Conservation (phyloP, 2,329 filamentous ascomycete species). For the Teratosphaeriaceae sp. region DNA sequence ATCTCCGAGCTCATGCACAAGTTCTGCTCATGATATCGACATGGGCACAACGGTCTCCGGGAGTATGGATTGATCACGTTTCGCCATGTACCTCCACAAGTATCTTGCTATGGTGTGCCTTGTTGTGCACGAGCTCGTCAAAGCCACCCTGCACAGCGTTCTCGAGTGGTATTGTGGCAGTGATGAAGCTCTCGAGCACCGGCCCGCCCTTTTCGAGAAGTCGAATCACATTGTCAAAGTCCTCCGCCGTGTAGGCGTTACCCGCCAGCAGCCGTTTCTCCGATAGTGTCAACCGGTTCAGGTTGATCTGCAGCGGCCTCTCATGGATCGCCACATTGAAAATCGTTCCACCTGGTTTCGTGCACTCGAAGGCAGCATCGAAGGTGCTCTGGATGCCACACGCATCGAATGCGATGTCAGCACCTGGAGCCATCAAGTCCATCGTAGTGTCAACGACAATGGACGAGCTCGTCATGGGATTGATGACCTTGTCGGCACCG, state of each 20-base stretch:
- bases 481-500: constrained; percentile 50
- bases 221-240: constrained; percentile 52
- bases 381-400: constrained; percentile 48
- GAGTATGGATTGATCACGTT: neutral
- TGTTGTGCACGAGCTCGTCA: constrained; percentile 48
- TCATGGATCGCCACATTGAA: constrained; percentile 61
- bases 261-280: constrained; percentile 48
- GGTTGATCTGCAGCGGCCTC: constrained; percentile 45
- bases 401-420: constrained; percentile 57
- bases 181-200: constrained; percentile 54
- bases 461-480: constrained; percentile 32
- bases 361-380: constrained; percentile 41
- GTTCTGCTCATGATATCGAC: too few relatives aligned
- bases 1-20: too few relatives aligned
- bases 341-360: constrained; percentile 49
- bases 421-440: constrained; percentile 38
- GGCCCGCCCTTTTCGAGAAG: constrained; percentile 29
- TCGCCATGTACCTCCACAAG: constrained; percentile 23
- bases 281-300: constrained; percentile 47
- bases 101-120: constrained; percentile 58
- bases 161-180: constrained; percentile 49
- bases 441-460: constrained; percentile 19
- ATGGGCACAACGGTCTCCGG: neutral
- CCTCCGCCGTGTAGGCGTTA: constrained; percentile 44
- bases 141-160: constrained; percentile 53